Conservation (phyloP, 2,329 filamentous ascomycete genomes). For the Gremmenia infestans region DNA sequence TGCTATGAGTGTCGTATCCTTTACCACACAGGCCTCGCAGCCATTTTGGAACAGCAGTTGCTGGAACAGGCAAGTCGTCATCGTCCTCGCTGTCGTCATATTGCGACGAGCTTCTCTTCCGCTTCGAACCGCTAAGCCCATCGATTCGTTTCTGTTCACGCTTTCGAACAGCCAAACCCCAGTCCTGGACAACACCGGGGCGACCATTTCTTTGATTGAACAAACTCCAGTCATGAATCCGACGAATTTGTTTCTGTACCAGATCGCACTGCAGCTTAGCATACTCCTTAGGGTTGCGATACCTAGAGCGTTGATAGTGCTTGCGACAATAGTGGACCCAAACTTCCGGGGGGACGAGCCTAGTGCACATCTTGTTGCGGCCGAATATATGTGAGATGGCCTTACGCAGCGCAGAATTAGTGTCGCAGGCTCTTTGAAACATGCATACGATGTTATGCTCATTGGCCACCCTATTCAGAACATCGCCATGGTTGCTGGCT, state of each 20-base stretch:
- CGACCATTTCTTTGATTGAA: constrained; percentile 37
- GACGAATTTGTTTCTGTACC: constrained; percentile 55
- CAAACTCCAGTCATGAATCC: constrained; percentile 59
- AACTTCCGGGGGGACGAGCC: constrained; percentile 60
- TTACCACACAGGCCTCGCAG: constrained; percentile 28
- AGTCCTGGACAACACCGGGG: constrained; percentile 48
- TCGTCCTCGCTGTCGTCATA: constrained; percentile 24
- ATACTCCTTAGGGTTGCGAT: constrained; percentile 59
- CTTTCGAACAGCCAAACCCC: constrained; percentile 59
- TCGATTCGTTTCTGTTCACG: constrained; percentile 56
- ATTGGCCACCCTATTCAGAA: constrained; percentile 33
- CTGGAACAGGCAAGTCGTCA: constrained; percentile 20
- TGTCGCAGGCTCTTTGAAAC: constrained; percentile 49
- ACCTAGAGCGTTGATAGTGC: constrained; percentile 73
- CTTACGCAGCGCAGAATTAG: constrained; percentile 61
- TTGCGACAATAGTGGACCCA: constrained; percentile 79
- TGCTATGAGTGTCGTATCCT: constrained; percentile 32
- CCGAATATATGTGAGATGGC: constrained; percentile 79
- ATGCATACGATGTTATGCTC: constrained; percentile 37
- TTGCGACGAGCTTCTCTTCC: constrained; percentile 25
- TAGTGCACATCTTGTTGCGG: constrained; percentile 73
- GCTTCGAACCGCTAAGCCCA: constrained; percentile 28
- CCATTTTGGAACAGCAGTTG: constrained; percentile 32
- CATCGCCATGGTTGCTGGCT: constrained; percentile 11
- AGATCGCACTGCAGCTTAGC: constrained; percentile 59